Conservation (phyloP, 2,329 filamentous ascomycete species). For the Zymoseptoria tritici region DNA sequence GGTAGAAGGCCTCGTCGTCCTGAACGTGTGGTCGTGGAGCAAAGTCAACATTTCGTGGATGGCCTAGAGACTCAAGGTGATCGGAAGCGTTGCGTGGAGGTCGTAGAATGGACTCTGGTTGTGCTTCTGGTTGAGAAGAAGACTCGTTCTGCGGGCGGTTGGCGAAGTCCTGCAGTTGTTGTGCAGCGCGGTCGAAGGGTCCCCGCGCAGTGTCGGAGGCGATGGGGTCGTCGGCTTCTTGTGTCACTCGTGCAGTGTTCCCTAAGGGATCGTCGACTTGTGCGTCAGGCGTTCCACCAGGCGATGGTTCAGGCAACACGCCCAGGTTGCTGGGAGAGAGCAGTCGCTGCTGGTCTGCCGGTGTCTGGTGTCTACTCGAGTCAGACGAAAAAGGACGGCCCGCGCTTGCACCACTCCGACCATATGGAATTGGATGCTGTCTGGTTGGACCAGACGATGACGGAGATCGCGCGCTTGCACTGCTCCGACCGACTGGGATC, state of each 20-base stretch:
- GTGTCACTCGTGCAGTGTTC: background rate
- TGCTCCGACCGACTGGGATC: background rate
- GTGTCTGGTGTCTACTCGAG: background rate
- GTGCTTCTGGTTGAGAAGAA: background rate
- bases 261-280: background rate
- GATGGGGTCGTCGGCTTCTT: background rate
- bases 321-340: background rate
- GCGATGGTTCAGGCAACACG: background rate
- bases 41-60: background rate
- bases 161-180: background rate
- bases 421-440: background rate
- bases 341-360: background rate
- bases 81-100: background rate
- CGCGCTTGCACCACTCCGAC: background rate
- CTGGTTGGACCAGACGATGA: background rate
- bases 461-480: no score
- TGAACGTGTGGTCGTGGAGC: background rate
- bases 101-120: background rate
- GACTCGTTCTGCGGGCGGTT: background rate
- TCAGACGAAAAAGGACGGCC: background rate
- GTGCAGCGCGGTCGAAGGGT: background rate
- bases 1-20: background rate
- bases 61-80: background rate
- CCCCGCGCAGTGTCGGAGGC: background rate
- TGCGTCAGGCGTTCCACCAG: background rate